Conservation (phyloP, 2,329 filamentous ascomycete genomes). For the Ceratocystis huliohia region DNA sequence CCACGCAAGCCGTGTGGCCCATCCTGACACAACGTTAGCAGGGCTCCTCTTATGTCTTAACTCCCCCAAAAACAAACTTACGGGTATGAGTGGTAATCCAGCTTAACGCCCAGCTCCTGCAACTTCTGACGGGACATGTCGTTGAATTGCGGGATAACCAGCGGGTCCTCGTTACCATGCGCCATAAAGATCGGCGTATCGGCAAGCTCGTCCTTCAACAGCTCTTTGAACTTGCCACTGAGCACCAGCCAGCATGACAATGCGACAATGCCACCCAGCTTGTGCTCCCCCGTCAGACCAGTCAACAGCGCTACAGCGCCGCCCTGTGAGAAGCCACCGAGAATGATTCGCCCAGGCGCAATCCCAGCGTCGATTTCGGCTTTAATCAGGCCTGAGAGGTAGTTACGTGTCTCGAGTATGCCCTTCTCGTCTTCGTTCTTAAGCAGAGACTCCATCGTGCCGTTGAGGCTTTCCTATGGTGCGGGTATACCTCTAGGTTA, state of each 20-base stretch:
- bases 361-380: constrained; percentile 71
- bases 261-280: constrained; percentile 78
- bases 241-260: constrained; percentile 73
- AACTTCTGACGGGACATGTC: constrained; percentile 53
- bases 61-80: constrained; percentile 32
- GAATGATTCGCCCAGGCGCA: constrained; percentile 65
- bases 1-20: constrained; percentile 59
- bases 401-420: constrained; percentile 58
- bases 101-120: constrained; percentile 56
- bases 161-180: constrained; percentile 65
- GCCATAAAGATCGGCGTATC: constrained; percentile 78
- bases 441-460: constrained; percentile 26
- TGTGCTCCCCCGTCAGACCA: constrained; percentile 58
- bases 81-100: constrained; percentile 65
- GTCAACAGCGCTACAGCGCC: constrained; percentile 76
- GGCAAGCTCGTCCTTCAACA: constrained; percentile 36
- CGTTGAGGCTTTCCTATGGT: constrained; percentile 26
- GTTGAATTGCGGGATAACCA: constrained; percentile 60
- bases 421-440: constrained; percentile 54
- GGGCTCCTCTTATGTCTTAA: neutral
- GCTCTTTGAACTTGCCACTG: constrained; percentile 34
- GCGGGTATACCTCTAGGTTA: no score
- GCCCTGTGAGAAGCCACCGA: constrained; percentile 79
- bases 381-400: constrained; percentile 69
- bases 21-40: constrained; percentile 37